Evolutionary conservation across 208 protist species (phyloP), one percentile per base, ranked within the genome.

Genomic region (Entamoeba invadens): DNA sequence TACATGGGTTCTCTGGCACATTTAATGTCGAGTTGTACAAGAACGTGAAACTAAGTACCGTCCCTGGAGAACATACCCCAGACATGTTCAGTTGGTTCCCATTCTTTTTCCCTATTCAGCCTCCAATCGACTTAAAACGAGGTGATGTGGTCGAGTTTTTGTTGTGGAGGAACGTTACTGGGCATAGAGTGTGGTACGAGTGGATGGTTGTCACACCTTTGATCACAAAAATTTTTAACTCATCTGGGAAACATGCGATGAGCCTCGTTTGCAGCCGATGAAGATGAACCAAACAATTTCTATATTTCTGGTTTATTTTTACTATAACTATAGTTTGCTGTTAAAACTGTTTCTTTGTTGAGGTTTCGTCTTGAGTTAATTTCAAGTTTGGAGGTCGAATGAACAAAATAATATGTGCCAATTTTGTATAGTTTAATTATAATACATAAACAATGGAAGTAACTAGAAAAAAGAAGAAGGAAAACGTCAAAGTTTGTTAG

Each of bases 71-170:
- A 38, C 92, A 95, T 25, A 45, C 92, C 31, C 57, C 45, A 44
- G 47, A 94, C 21, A 94, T 94, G 93, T 93, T 44, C n/a, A 42
- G 14, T 25, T 95, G 94, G 94, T 95, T 95, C 38, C 94, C 94
- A 21, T 25, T 94, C 8, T 94, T 50, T 45, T 94, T 94, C 21
- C 93, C 93, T 44, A 35, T 94, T 45, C 21, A 5, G 12, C 5
- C 68, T 45, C 93, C 93, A 31, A 93, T 94, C 6, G 8, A 94
- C 44, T 12, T 94, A 91, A 57, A 93, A 45, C 14, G 10, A 94
- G 93, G 44, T 25, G 44, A 91, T 68, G 31, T 93, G 38, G 8
- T 94, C 8, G 51, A 93, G 12, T 25, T 94, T 44, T n/a, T 46
- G 21, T 46, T 94, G n/a, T 94, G 93, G 93, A 57, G 93, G 44